These are phyloP conservation scores for Apiotrichum montevideense DNA, from an alignment of 1,284 basidiomycete genomes.

Conservation along the genomic window DNA sequence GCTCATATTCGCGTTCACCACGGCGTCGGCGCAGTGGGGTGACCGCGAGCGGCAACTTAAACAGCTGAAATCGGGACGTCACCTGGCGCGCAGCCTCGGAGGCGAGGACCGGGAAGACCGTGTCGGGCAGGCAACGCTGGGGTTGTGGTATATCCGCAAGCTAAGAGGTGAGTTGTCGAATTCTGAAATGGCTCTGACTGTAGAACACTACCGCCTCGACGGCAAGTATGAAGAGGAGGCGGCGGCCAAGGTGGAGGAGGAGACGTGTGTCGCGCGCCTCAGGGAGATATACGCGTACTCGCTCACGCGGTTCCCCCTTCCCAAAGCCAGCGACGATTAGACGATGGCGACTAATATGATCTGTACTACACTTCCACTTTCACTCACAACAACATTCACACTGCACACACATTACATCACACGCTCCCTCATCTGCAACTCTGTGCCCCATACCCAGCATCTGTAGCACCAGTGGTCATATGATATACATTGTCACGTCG, in stretches of 20 bases:
- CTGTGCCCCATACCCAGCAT: neutral
- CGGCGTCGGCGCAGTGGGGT: conserved; percentile 32
- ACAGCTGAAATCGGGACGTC: conserved; percentile 34
- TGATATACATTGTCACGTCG: conserved; percentile 10
- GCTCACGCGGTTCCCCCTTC: conserved; percentile 1
- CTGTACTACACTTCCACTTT: too few species aligned
- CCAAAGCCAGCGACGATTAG: too few species aligned
- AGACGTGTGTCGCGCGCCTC: conserved; percentile 16
- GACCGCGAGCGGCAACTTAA: conserved; percentile 24
- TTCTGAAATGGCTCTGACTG: neutral
- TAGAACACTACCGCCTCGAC: conserved; percentile 25
- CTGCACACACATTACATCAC: too few species aligned
- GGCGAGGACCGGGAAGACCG: conserved; percentile 32
- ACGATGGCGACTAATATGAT: too few species aligned
- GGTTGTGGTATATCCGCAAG: conserved; percentile 34
- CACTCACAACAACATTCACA: too few species aligned
- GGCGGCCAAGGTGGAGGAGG: conserved; percentile 9
- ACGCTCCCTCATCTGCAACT: too few species aligned
- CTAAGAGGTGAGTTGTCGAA: conserved; percentile 29
- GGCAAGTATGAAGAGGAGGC: conserved; percentile 12
- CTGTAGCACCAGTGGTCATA: neutral
- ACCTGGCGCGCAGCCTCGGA: conserved; percentile 30
- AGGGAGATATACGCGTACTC: conserved; percentile 12
- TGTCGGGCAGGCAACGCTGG: conserved; percentile 34
- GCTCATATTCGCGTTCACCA: conserved; percentile 42